phyloP scores from a whole-genome alignment of 345 rosid genomes.

The Diplotaxis tenuifolia region DNA sequence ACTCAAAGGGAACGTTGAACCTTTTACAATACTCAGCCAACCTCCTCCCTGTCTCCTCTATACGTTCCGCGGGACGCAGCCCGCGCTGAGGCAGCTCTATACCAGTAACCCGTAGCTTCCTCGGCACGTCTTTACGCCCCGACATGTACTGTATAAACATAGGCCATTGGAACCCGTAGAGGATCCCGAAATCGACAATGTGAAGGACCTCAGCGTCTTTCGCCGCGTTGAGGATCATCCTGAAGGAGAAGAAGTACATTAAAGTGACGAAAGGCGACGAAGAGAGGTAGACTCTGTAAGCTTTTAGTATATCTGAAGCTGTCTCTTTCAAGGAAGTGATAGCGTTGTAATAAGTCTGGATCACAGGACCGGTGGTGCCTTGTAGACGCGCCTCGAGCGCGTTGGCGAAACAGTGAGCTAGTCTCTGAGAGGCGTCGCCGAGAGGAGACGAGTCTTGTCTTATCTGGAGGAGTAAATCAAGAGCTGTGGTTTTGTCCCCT shows the following conservation, averaged over 20 bases:
- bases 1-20: constrained; percentile 75
- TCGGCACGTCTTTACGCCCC: constrained; percentile 44
- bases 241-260: constrained; percentile 48
- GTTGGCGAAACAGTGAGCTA: constrained; percentile 77
- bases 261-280: constrained; percentile 62
- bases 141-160: constrained; percentile 64
- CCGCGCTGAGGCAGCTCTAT: constrained; percentile 81
- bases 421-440: constrained; percentile 75
- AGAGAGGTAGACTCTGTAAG: constrained; percentile 52
- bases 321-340: constrained; percentile 39
- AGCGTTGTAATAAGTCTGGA: constrained; percentile 35
- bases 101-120: constrained; percentile 73
- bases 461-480: constrained; percentile 64
- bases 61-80: constrained; percentile 57
- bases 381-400: constrained; percentile 80
- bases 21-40: constrained; percentile 64
- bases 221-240: constrained; percentile 47
- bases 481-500: constrained; percentile 59
- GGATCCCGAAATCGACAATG: constrained; percentile 73
- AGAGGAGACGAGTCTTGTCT: constrained; percentile 58
- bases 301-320: constrained; percentile 63
- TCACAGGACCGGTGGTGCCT: constrained; percentile 38
- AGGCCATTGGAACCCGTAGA: constrained; percentile 89
- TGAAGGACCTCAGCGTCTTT: constrained; percentile 58
- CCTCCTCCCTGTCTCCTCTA: constrained; percentile 71